Evolutionary conservation across 1,139 yeast species (phyloP), one percentile per base, ranked within the genome.

Genomic region (Scheffersomyces lignicola): DNA sequence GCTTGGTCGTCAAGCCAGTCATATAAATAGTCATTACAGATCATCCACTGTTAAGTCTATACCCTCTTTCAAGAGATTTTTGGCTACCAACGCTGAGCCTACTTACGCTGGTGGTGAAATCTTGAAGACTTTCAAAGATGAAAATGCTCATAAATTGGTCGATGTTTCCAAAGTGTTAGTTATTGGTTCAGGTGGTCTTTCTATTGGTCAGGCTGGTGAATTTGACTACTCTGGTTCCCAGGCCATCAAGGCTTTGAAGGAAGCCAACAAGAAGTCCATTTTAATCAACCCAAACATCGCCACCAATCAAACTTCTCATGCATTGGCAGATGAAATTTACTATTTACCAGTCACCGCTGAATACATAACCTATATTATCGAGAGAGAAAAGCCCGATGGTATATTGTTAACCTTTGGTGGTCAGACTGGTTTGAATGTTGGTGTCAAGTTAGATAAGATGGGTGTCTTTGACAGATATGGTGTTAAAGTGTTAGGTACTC

Each of bases 141-240:
- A 63, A 29, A 49, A 62, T 39, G 63, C 64, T 34, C 71, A 65
- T 51, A 96, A 95, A 51, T 68, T 87, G 41, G 96, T 89, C 31
- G 95, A 90, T 47, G 96, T 89, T 33, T 73, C 82, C 42, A 87
- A 88, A 52, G 97, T 92, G 14, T 76, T 92, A 44, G 89, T 92
- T 39, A 85, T 92, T 56, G 98, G 98, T 15, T 90, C 97, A 4
- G 99, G 99, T 56, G 99, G 98, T 31, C 74, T 92, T 42, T 86
- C 96, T 36, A 92, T 92, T 58, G 99, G 99, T 39, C 99, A 92
- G 66, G 99, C 99, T 31, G 99, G 99, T 52, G 99, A 92, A 65
- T 92, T 92, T 52, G 99, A 92, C 62, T 92, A 92, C 66, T 87
- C 96, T 26, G 97, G 97, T 40, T 89, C 97, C 14, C 97, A 90